Evolutionary conservation across 768 basidiomycete genomes (phyloP).

Genomic region (Phallus indusiatus): DNA sequence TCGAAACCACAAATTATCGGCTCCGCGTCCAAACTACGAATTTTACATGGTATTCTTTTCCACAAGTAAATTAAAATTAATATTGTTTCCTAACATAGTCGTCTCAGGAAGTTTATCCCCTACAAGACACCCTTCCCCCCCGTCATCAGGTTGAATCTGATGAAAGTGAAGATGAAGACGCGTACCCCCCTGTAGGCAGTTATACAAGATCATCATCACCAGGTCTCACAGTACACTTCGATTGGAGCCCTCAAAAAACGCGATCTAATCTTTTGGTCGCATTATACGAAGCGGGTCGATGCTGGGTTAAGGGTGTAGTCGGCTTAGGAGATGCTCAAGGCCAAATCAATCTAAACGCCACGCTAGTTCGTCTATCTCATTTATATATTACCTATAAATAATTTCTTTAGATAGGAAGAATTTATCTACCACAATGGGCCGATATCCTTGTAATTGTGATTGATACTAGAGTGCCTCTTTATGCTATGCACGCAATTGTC

Average conservation of each 20-base stretch:
- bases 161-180: constrained; percentile 45
- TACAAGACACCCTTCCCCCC: constrained; percentile 47
- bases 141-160: constrained; percentile 58
- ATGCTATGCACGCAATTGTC: constrained; percentile 42
- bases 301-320: constrained; percentile 46
- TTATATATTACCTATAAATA: neutral
- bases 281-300: constrained; percentile 34
- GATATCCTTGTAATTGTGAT: constrained; percentile 34
- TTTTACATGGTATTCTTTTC: no score
- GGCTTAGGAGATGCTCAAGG: constrained; percentile 44
- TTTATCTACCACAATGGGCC: constrained; percentile 42
- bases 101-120: constrained; percentile 41
- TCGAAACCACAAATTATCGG: no score
- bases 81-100: neutral
- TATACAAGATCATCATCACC: neutral
- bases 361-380: constrained; percentile 30
- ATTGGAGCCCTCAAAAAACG: constrained; percentile 13
- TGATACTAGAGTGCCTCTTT: constrained; percentile 36
- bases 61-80: no score
- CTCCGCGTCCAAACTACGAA: no score
- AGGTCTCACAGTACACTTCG: neutral
- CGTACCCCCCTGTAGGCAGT: neutral
- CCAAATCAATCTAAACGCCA: constrained; percentile 33
- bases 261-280: constrained; percentile 32
- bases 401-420: constrained; percentile 32